Evolutionary conservation across 2,329 filamentous ascomycete genomes (phyloP), one percentile per base, ranked within the genome.

Genomic region (Cercospora sp.): DNA sequence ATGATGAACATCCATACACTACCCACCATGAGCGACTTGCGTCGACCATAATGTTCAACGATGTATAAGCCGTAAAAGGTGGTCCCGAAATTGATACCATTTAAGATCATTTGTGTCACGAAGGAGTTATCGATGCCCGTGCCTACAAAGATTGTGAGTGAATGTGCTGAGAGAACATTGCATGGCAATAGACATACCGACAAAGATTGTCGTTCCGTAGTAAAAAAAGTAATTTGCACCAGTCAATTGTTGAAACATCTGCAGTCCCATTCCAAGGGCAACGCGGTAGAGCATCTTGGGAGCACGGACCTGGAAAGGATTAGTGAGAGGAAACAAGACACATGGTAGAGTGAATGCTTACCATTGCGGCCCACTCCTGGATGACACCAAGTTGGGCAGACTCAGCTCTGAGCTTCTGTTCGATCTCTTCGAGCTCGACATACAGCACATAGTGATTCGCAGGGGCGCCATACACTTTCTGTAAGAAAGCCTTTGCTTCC

Each of bases 261-360:
- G 87, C 1, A 91, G 83, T 4, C 82, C 76, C 48, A 91, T 84
- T 42, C 89, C 89, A 0, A 91, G 82, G 0, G 87, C 48, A 0
- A 87, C 89, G 31, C 89, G 85, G 77, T 90, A 87, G 4, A 86
- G 71, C 84, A 91, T 93, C 71, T 87, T 88, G 72, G 89, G 89
- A 69, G 84, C 82, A 67, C 85, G 84, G 68, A 93, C 8, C 82
- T 73, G 87, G 86, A 9, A 18, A 23, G 28, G 23, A 20, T 62
- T 55, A 26, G 23, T 26, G 23, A 26, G 23, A 26, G 23, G 23
- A 26, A 26, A 26, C 23, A 26, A 26, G n/a, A 13, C 8, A 20
- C 18, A 5, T 9, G 13, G 8, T n/a, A 23, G 3, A 13, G 3
- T 16, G 42, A 39, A n/a, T 39, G 33, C 36, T 13, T 42, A 63